Evolutionary conservation across 73 alveolate genomes (phyloP), one percentile per base, ranked within the genome.

Genomic region (Blepharisma japonicum): DNA sequence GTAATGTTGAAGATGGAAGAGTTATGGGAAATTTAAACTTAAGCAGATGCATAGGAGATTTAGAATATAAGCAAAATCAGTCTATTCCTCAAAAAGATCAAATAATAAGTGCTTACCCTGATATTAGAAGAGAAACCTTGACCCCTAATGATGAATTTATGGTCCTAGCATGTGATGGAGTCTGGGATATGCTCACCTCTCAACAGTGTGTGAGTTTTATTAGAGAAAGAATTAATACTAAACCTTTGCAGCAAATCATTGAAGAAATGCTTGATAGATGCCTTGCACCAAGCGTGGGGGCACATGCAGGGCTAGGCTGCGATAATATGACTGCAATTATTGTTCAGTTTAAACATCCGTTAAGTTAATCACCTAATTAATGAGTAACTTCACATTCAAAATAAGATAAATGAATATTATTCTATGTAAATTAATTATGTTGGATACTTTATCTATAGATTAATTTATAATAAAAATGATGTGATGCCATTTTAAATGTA

Each of bases 41-140:
- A 32, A 77, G 96, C 5, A 80, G 99, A 55, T 96, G 96, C 21
- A 86, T 95, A 18, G 99, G 99, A 14, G 96, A 93, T 84, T 86
- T 96, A 79, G 98, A 95, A 72, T 93, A 95, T 82, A 95, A 95
- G 86, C 81, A 86, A 78, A 91, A 94, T 76, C 86, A 70, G 18
- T 92, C 92, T 68, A 83, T 94, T 32, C 86, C 77, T 14, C 97
- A 89, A 42, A 96, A 94, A 71, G 98, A 96, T 39, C 94, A 94
- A 49, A 91, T 92, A 6, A 92, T 96, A 20, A 84, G 96, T 21
- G 92, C 95, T 56, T 78, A 82, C 68, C 98, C 99, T 55, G 98
- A 96, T 55, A 81, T 96, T 9, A 68, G 71, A 32, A 74, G 51
- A 20, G 77, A 67, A n/a, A 77, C 78, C 21, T 55, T 94, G 7